Evolutionary conservation across 257 asterid species (phyloP).

Genomic region (Catharanthus roseus): DNA sequence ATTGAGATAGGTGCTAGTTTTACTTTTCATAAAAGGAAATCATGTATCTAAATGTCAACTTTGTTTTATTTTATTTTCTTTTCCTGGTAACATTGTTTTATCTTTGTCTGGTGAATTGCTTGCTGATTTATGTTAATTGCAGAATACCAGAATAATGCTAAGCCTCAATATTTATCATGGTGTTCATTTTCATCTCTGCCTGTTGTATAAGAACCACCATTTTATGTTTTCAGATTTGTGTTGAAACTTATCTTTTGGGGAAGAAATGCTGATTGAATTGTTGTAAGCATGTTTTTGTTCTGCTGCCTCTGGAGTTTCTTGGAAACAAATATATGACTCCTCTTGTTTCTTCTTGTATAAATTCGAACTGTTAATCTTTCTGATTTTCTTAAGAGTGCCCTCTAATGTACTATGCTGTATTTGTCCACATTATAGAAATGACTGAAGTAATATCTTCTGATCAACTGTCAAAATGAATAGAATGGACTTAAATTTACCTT

Average conservation of each 20-base stretch:
- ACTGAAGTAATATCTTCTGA: slow-evolving; percentile 8
- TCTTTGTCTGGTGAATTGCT: background rate
- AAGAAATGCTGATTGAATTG: background rate
- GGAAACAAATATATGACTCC: background rate
- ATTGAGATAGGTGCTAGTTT: slow-evolving; percentile 27
- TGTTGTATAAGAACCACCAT: background rate
- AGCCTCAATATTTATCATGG: background rate
- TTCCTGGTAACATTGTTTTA: slow-evolving; percentile 1
- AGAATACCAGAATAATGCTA: slow-evolving; percentile 9
- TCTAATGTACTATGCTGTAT: slow-evolving; percentile 1
- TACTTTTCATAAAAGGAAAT: slow-evolving; percentile 7
- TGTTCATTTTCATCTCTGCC: background rate
- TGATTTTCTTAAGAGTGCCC: background rate
- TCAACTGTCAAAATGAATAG: slow-evolving; percentile 11
- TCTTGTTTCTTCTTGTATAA: background rate
- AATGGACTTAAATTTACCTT: slow-evolving; percentile 12
- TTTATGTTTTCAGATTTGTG: background rate
- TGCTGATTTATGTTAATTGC: slow-evolving; percentile 1
- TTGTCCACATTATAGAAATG: slow-evolving; percentile 2
- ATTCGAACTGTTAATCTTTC: background rate
- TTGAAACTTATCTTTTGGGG: background rate
- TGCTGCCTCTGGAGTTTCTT: background rate
- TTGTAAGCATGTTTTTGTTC: background rate
- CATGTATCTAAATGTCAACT: slow-evolving; percentile 13
- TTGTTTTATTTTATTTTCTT: slow-evolving; percentile 6